Evolutionary conservation across 1,284 basidiomycete genomes (phyloP).

Genomic region (Lignosus rhinocerotis): DNA sequence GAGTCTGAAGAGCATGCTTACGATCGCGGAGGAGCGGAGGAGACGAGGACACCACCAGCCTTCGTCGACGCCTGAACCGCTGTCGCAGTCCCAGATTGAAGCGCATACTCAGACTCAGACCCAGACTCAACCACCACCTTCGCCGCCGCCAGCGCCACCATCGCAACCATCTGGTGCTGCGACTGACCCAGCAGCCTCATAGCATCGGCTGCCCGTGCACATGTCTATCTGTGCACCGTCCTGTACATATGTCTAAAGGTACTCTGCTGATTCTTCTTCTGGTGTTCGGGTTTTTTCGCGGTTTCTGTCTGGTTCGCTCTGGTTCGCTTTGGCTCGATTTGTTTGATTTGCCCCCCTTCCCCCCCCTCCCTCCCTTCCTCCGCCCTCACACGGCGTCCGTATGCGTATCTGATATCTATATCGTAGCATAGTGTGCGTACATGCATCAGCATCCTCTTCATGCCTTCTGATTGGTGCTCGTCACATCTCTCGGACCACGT

Average conservation of each 20-base stretch:
- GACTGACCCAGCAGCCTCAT: background rate
- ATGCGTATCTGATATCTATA: background rate
- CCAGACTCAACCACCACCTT: background rate
- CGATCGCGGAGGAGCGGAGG: constrained; percentile 35
- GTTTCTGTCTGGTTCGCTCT: too few relatives aligned
- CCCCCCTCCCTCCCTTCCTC: too few relatives aligned
- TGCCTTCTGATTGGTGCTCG: too few relatives aligned
- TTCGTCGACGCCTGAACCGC: constrained; percentile 7
- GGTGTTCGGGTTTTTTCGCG: background rate
- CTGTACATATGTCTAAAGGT: background rate
- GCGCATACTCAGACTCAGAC: too few relatives aligned
- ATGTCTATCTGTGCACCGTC: background rate
- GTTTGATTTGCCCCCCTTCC: background rate
- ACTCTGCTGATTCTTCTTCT: background rate
- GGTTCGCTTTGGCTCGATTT: background rate
- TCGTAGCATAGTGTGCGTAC: background rate
- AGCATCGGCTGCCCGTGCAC: background rate
- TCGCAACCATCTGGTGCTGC: background rate
- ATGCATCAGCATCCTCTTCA: too few relatives aligned
- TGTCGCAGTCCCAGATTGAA: background rate
- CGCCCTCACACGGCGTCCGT: background rate
- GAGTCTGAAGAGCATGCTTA: constrained; percentile 37
- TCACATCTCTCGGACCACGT: too few relatives aligned
- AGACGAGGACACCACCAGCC: constrained; percentile 18
- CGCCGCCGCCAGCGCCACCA: background rate